Base-by-base conservation (phyloP, 129 eudicot species). In the Rutidosis leptorrhynchoides region DNA sequence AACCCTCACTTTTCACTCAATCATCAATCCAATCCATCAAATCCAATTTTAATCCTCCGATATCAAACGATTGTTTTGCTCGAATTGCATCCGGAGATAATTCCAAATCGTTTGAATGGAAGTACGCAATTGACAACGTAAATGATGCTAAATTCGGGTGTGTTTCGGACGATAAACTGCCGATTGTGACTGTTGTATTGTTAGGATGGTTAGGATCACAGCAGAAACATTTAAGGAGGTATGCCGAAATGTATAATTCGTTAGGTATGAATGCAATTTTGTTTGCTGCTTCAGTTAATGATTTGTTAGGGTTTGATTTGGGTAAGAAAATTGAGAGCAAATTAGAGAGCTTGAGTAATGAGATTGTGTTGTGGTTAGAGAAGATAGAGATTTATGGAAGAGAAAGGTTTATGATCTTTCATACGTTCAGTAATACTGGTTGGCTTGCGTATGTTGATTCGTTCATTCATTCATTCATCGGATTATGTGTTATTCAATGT, bases 341-440 rank as follows among this genome's bases (percentile, higher is more conserved):
- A 73, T 52, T 94, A 35, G 49, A 52, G 12, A 74, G 15, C 12
- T 60, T 94, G 75, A 67, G 85, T 5, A 16, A 21, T 33, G 95
- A 89, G 64, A 74, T 89, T 28, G 81, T 75, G 7, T 26, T 40
- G 26, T 93, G 99, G 99, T 9, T 89, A 67, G 82, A 81, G 51
- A 77, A 71, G 42, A 69, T 57, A 73, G 45, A 73, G 81, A 57
- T 75, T 3, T 88, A 80, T 76, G 91, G 87, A 24, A 68, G 87
- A 9, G 80, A 84, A n/a, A 81, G 99, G 51, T 67, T 78, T 17
- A 73, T 94, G 83, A 23, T 94, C 26, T 89, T 94, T 63, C 99
- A 93, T 55, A 93, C 96, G 6, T 93, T 93, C 42, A 93, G 99
- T 71, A 93, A 82, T 49, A 93, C 99, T 0, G 99, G 99, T 55